These are phyloP conservation scores for Amauroascus verrucosus DNA, from an alignment of 2,329 filamentous ascomycete genomes.

Conservation along the genomic window DNA sequence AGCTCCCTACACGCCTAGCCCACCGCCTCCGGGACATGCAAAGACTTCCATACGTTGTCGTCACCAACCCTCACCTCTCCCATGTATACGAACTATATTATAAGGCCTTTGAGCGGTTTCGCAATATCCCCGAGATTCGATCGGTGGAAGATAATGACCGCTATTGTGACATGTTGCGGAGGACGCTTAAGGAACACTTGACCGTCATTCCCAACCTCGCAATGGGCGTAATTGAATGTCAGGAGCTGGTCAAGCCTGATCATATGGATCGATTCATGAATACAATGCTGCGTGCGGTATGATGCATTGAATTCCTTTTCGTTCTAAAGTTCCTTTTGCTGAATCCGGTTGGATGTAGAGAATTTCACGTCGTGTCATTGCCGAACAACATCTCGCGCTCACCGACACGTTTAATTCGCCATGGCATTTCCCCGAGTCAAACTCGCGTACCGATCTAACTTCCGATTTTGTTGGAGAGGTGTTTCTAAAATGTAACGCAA, in stretches of 20 bases:
- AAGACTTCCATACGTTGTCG: constrained; percentile 85
- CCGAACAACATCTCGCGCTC: constrained; percentile 89
- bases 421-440: constrained; percentile 76
- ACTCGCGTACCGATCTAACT: constrained; percentile 50
- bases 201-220: constrained; percentile 88
- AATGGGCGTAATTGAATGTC: constrained; percentile 88
- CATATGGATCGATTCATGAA: constrained; percentile 94
- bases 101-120: constrained; percentile 84
- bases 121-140: constrained; percentile 72
- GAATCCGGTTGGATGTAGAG: constrained; percentile 43
- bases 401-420: constrained; percentile 88
- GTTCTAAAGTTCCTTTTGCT: not conserved
- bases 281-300: constrained; percentile 74
- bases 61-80: constrained; percentile 88
- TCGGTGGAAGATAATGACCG: constrained; percentile 80
- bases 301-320: constrained; percentile 21
- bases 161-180: constrained; percentile 69
- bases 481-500: constrained; percentile 83
- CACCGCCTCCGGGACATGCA: constrained; percentile 97
- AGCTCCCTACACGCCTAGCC: constrained; percentile 79
- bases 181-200: constrained; percentile 75
- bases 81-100: constrained; percentile 97
- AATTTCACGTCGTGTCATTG: constrained; percentile 91
- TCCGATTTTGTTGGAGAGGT: constrained; percentile 91
- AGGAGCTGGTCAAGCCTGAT: constrained; percentile 65